Percentiles rank a stretch among this genome's conserved stretches.
These are phyloP conservation scores for Leccinum boreale DNA, from an alignment of 768 basidiomycete genomes.

Conservation along the genomic window DNA sequence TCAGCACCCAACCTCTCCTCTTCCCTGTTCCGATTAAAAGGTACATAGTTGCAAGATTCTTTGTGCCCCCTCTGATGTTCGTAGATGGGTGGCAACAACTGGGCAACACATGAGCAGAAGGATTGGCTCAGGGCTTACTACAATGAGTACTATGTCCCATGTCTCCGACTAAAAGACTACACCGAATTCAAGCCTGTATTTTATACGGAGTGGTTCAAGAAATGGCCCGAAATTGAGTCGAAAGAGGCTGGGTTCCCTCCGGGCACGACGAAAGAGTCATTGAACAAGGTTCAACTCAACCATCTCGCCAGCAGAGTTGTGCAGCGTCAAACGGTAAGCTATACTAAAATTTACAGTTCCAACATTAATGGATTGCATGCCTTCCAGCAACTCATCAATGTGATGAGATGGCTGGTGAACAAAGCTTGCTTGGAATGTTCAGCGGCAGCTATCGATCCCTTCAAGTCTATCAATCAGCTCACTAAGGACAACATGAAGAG, in stretches of 20 bases:
- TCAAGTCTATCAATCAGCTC: no score
- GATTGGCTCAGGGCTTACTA: neutral
- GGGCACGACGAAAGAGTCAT: neutral
- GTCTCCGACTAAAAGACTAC: neutral
- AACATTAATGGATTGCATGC: no score
- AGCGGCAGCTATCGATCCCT: no score
- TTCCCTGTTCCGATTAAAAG: no score
- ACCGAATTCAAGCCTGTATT: neutral
- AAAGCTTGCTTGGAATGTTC: no score
- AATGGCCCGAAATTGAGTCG: neutral
- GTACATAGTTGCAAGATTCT: no score
- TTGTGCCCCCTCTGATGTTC: neutral
- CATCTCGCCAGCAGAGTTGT: neutral
- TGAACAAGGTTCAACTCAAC: neutral
- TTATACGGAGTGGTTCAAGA: neutral
- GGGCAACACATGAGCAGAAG: neutral
- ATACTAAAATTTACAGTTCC: no score
- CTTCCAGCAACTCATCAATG: no score
- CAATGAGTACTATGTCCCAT: neutral
- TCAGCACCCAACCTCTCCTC: no score
- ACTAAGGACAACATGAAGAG: no score
- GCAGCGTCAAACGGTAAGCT: neutral
- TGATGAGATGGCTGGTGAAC: no score
- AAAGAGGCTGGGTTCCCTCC: neutral
- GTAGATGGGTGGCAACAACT: neutral